Conservation (phyloP, 768 basidiomycete genomes). For the Phallus indusiatus region DNA sequence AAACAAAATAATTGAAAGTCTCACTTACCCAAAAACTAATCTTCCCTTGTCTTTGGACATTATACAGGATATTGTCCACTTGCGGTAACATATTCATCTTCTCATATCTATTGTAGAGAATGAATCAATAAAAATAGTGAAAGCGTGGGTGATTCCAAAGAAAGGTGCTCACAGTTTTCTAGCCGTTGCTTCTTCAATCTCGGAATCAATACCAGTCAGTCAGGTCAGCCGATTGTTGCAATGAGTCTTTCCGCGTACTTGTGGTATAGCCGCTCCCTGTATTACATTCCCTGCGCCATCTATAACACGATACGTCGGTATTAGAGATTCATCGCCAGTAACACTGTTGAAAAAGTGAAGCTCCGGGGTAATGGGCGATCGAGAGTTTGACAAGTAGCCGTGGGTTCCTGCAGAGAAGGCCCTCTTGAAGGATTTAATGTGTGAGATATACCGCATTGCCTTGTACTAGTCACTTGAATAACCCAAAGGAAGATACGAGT, state of each 20-base stretch:
- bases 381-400: conserved; percentile 32
- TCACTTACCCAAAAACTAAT: conserved; percentile 77
- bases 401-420: conserved; percentile 10
- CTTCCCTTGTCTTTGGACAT: conserved; percentile 89
- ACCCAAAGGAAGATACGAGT: background rate
- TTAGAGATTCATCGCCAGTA: conserved; percentile 45
- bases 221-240: too few relatives aligned
- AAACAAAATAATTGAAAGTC: background rate
- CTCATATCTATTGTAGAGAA: conserved; percentile 43
- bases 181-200: conserved; percentile 65
- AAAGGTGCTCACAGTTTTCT: conserved; percentile 45
- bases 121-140: background rate
- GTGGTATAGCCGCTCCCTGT: conserved; percentile 64
- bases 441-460: background rate
- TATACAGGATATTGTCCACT: conserved; percentile 82
- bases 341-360: conserved; percentile 79
- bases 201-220: background rate
- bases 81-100: conserved; percentile 74
- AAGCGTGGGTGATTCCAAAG: background rate
- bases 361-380: conserved; percentile 56
- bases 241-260: conserved; percentile 32
- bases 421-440: background rate
- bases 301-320: conserved; percentile 81
- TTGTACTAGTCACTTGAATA: too few relatives aligned
- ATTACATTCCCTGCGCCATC: conserved; percentile 71